Evolutionary conservation across 257 asterid species (phyloP).

Genomic region (Nicotiana paniculata): DNA sequence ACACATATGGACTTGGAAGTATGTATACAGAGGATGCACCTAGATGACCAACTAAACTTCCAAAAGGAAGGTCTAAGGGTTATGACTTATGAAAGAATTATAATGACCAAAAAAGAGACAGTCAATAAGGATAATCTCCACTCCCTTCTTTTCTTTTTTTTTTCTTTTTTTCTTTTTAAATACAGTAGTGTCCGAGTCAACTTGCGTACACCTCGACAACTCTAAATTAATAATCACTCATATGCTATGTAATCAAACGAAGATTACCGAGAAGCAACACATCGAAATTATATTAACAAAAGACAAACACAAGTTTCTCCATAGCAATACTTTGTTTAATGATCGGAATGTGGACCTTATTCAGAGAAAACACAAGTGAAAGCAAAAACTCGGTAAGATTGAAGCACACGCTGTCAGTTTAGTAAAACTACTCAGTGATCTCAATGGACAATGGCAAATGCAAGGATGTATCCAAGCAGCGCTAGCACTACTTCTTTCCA

Average conservation of each 20-base stretch:
- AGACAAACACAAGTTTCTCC: neutral
- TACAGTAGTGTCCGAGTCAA: neutral
- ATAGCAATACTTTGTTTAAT: neutral
- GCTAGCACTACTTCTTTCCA: neutral
- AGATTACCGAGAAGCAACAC: neutral
- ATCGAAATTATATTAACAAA: neutral
- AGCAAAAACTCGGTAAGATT: neutral
- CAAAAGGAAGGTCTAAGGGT: neutral
- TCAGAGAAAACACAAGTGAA: neutral
- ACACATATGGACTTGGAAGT: neutral
- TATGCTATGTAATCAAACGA: neutral
- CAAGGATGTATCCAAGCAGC: neutral
- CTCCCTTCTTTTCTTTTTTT: neutral
- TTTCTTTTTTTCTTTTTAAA: neutral
- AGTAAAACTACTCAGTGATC: neutral
- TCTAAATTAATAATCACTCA: neutral
- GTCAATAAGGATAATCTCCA: neutral
- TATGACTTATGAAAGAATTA: neutral
- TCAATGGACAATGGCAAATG: neutral
- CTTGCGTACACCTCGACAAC: neutral
- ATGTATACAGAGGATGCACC: neutral
- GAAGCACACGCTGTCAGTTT: neutral
- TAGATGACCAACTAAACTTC: neutral
- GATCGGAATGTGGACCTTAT: neutral
- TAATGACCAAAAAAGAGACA: neutral